These are phyloP conservation scores for Malassezia globosa DNA, from an alignment of 1,284 basidiomycete species.

Conservation along the genomic window DNA sequence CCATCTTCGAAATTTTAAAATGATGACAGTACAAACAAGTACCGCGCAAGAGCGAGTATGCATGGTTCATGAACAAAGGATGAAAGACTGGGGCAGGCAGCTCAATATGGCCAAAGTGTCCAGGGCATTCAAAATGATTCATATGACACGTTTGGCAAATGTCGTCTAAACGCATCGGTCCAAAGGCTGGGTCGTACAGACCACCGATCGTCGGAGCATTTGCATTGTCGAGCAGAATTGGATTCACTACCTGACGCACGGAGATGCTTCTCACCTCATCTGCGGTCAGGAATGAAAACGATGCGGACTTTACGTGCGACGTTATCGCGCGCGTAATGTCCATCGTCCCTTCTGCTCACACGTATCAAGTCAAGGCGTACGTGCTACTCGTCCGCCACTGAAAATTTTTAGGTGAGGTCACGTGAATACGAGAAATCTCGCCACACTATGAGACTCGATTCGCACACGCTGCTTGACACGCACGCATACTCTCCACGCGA, in stretches of 20 bases:
- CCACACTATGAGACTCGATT: too few relatives aligned
- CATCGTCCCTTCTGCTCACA: slow-evolving; percentile 53
- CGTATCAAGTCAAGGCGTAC: neutral
- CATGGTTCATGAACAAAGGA: slow-evolving; percentile 87
- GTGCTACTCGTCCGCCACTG: neutral
- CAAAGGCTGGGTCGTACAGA: slow-evolving; percentile 87
- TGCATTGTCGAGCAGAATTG: slow-evolving; percentile 81
- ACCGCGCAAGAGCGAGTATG: slow-evolving; percentile 74
- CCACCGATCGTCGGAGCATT: slow-evolving; percentile 84
- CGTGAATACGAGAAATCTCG: slow-evolving; percentile 2
- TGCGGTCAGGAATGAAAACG: slow-evolving; percentile 88
- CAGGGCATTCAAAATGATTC: slow-evolving; percentile 85
- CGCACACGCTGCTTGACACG: too few relatives aligned
- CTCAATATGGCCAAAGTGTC: slow-evolving; percentile 98
- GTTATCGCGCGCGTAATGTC: slow-evolving; percentile 83
- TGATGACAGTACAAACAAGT: slow-evolving; percentile 93
- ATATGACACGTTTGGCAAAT: slow-evolving; percentile 89
- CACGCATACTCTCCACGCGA: too few relatives aligned
- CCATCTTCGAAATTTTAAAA: slow-evolving; percentile 70
- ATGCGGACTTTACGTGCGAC: slow-evolving; percentile 69
- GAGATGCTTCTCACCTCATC: slow-evolving; percentile 84
- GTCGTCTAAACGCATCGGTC: slow-evolving; percentile 56
- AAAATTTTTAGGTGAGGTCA: slow-evolving; percentile 11
- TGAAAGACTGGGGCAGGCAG: slow-evolving; percentile 91
- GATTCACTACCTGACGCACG: slow-evolving; percentile 91